Base-by-base conservation (phyloP, 331 rosid species). In the Quercus lobata region DNA sequence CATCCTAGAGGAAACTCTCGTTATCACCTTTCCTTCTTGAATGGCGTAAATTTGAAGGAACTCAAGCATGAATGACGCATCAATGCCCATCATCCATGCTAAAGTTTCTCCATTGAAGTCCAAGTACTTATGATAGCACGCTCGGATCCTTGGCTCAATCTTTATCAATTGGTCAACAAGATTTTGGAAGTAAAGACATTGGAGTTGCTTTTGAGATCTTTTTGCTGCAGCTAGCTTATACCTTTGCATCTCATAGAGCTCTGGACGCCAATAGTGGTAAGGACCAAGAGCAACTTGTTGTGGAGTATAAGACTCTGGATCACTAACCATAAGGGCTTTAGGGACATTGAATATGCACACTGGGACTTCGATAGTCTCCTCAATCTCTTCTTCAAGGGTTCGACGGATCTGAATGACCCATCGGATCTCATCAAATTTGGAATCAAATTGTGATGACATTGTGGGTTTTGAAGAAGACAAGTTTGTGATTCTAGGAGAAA, bases 281-380 rank as follows among this genome's bases (percentile, higher is more conserved):
- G 97, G 97, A 5, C 92, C 94, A 34, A 94, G 89, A 2, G 98
- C 85, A 52, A 94, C 89, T 77, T 89, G 85, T 81, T 92, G 94
- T 37, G 98, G 96, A 24, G 81, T 72, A 60, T 89, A 92, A 12
- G 91, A 92, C 62, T 90, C 86, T 12, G 93, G 94, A 75, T 94
- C 87, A 75, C 88, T 87, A 0, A 84, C 90, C 96, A 92, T 74
- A 24, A 94, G 92, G 75, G 85, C 54, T 74, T 79, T 90, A 18
- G 97, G 94, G 32, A 89, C 98, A 44, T 87, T 86, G 91, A 89
- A 93, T 57, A 93, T 86, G 79, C 87, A 83, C 2, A 90, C 97
- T 1, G 85, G 74, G 52, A 81, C 37, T 56, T 87, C 88, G 9
- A 11, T 32, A 16, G 87, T 90, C 0, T 92, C 90, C 4, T 88